Conservation (phyloP, 345 rosid genomes). For the Gossypium thurberi region DNA sequence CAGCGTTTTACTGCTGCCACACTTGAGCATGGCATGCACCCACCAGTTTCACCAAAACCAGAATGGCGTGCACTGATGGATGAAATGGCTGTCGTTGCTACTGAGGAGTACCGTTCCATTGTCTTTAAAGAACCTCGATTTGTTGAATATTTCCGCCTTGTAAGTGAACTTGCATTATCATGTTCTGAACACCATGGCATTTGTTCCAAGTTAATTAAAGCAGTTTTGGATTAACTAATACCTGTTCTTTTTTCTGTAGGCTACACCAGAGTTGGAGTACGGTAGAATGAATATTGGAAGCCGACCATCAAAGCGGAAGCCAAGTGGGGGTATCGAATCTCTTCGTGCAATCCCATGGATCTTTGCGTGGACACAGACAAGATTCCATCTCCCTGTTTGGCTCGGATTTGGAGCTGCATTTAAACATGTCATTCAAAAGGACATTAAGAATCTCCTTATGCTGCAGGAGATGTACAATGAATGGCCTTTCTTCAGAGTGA, state of each 20-base stretch:
- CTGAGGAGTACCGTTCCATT: constrained; percentile 79
- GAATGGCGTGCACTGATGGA: constrained; percentile 94
- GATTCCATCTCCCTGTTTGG: constrained; percentile 99
- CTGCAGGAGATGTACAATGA: constrained; percentile 79
- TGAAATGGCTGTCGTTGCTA: constrained; percentile 89
- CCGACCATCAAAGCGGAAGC: constrained; percentile 91
- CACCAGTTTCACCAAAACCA: constrained; percentile 85
- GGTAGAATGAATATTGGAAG: constrained; percentile 99
- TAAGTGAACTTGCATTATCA: constrained; percentile 29
- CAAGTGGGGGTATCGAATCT: constrained; percentile 92
- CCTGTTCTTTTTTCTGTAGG: constrained; percentile 40
- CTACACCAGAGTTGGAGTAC: constrained; percentile 95
- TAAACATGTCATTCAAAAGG: constrained; percentile 58
- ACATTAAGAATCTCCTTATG: constrained; percentile 69
- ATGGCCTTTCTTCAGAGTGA: constrained; percentile 97
- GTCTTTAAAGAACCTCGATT: constrained; percentile 91
- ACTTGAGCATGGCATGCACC: constrained; percentile 92
- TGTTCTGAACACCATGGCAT: not conserved
- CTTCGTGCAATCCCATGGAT: constrained; percentile 99
- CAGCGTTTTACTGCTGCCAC: constrained; percentile 98
- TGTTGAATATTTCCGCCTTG: constrained; percentile 95
- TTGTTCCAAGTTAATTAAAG: not conserved
- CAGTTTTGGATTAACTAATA: not conserved
- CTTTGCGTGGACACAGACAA: constrained; percentile 99
- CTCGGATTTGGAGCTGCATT: constrained; percentile 93